Base-by-base conservation (phyloP, 306 rosid species). In the Delonix regia region DNA sequence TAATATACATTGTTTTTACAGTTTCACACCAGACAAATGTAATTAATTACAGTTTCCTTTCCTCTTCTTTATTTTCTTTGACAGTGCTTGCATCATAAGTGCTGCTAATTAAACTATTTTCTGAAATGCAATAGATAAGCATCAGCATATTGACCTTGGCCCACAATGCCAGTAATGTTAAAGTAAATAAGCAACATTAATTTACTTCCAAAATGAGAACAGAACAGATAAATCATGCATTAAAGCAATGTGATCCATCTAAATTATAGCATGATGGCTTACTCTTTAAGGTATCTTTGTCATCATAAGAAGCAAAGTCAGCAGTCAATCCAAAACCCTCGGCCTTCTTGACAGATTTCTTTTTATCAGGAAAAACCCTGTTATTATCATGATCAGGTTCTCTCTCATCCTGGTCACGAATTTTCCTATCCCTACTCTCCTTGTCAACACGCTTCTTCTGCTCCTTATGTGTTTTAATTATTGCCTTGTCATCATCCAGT, bases 371-470 rank as follows among this genome's bases (percentile, higher is more conserved):
- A 80, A 86, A 75, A 81, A 87, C 97, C 85, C 89, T 81, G 80
- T 70, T 80, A 63, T 83, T 82, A 83, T 91, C 97, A 62, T 85
- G 85, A 76, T 94, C 96, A 48, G 78, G 83, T 84, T 87, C 96
- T 86, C 91, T 87, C 62, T 91, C 95, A 80, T 86, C 99, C 53
- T 78, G 88, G 36, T 95, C 98, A 48, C 85, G 88, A 68, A 75
- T 84, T 86, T 89, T 95, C 80, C 93, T 87, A 77, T 89, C 97
- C 77, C 88, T 88, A 52, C 22, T 82, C 39, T 94, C 95, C 75
- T 88, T 88, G 71, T 86, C 90, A 74, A 71, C 84, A 61, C 82
- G 92, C 81, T 85, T 89, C 80, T 88, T 85, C 45, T 85, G 93
- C 69, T 90, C 98, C 89, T 88, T 90, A 64, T 87, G 87, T 36